phyloP scores from a whole-genome alignment of 805 yeast genomes.

The Starmera dryadoides region DNA sequence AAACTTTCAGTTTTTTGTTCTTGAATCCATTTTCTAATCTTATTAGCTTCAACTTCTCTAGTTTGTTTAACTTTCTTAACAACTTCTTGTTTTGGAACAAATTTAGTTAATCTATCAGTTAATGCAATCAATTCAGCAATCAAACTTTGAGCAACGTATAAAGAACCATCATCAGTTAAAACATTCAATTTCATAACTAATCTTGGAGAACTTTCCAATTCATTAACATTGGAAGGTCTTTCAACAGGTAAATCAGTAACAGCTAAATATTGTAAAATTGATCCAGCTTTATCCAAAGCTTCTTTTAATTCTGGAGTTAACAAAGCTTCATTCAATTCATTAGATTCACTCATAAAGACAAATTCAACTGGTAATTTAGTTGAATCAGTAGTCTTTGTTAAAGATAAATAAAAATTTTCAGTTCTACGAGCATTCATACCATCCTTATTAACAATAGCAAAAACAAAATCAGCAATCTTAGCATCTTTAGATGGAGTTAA shows the following conservation, averaged over 20 bases:
- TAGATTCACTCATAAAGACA: slow-evolving; percentile 85
- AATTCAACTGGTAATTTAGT: slow-evolving; percentile 61
- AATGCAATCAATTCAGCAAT: slow-evolving; percentile 50
- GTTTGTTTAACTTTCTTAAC: slow-evolving; percentile 68
- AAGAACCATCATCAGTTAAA: slow-evolving; percentile 42
- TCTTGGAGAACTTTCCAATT: slow-evolving; percentile 42
- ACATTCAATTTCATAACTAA: slow-evolving; percentile 48
- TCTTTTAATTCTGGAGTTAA: slow-evolving; percentile 41
- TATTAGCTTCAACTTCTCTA: slow-evolving; percentile 67
- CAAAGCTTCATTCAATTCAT: slow-evolving; percentile 68
- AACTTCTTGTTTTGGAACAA: slow-evolving; percentile 65
- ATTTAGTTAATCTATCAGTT: slow-evolving; percentile 42
- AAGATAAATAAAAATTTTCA: slow-evolving; percentile 72
- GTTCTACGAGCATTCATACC: slow-evolving; percentile 73
- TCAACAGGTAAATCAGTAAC: slow-evolving; percentile 79
- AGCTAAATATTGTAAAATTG: slow-evolving; percentile 58
- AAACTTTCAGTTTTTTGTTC: slow-evolving; percentile 58
- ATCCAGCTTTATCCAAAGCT: slow-evolving; percentile 33
- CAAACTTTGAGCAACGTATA: slow-evolving; percentile 40
- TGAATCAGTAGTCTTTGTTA: slow-evolving; percentile 77
- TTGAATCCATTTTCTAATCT: slow-evolving; percentile 64
- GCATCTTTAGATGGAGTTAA: slow-evolving; percentile 43
- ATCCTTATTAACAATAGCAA: slow-evolving; percentile 79
- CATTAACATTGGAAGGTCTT: slow-evolving; percentile 56
- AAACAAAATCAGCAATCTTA: slow-evolving; percentile 47